phyloP scores from a whole-genome alignment of 305 asterid species.

The Withania somnifera region DNA sequence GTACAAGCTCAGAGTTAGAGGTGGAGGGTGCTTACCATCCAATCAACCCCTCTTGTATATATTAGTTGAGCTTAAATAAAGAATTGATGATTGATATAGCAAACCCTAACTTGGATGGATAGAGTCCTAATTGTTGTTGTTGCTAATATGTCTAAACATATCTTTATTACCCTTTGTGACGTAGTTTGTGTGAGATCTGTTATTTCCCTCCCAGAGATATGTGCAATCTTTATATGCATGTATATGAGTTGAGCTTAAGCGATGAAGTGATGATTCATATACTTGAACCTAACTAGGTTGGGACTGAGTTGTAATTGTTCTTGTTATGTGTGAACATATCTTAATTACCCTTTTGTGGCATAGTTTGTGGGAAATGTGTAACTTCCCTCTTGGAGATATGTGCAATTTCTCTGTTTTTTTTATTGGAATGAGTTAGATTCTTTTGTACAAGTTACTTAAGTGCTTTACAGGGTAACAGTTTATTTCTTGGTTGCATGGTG shows the following conservation, averaged over 20 bases:
- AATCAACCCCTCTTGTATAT: neutral
- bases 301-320: too few species aligned
- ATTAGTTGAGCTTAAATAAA: neutral
- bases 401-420: neutral
- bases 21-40: too few species aligned
- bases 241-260: too few species aligned
- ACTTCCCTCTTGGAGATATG: neutral
- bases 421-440: neutral
- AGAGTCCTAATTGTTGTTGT: neutral
- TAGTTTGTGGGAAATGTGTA: too few species aligned
- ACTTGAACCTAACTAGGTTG: too few species aligned
- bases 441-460: neutral
- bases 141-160: neutral
- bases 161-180: neutral
- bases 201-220: neutral
- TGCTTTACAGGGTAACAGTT: neutral
- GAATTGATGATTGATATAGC: neutral
- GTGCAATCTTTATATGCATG: too few species aligned
- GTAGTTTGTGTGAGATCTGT: neutral
- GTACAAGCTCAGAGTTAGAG: too few species aligned
- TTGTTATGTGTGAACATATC: too few species aligned
- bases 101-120: neutral
- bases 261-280: too few species aligned
- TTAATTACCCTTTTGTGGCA: too few species aligned
- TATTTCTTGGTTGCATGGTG: slow-evolving; percentile 3